These are phyloP conservation scores for Omphalea diandra DNA, from an alignment of 441 rosid species.

Conservation along the genomic window DNA sequence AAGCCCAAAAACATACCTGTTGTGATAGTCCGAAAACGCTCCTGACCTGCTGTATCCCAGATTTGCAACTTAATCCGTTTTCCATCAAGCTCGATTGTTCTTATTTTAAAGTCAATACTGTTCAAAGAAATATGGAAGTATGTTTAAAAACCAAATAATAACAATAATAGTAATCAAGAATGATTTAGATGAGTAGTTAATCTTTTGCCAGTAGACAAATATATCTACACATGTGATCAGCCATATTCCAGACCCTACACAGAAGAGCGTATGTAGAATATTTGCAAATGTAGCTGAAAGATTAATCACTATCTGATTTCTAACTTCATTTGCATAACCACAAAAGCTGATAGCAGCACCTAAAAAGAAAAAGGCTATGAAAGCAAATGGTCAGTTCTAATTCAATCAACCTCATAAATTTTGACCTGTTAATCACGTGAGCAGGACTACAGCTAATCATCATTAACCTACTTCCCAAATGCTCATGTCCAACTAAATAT, in stretches of 20 bases:
- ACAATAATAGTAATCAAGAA: not conserved
- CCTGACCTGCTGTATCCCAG: too few relatives aligned
- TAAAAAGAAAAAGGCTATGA: not conserved
- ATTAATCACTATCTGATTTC: not conserved
- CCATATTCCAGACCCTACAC: not conserved
- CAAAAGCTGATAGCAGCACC: too few relatives aligned
- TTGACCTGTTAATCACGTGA: constrained; percentile 5
- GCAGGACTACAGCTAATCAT: not conserved
- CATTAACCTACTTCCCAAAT: not conserved
- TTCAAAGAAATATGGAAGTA: not conserved
- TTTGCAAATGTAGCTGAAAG: not conserved
- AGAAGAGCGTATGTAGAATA: constrained; percentile 5
- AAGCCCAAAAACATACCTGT: constrained; percentile 53
- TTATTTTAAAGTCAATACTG: too few relatives aligned
- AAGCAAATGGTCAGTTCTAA: constrained; percentile 3
- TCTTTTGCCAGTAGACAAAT: not conserved
- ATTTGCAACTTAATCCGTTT: too few relatives aligned
- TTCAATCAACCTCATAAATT: constrained; percentile 3
- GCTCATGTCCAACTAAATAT: not conserved
- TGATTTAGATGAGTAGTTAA: not conserved
- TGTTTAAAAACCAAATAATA: not conserved
- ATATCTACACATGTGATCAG: not conserved
- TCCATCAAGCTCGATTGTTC: too few relatives aligned
- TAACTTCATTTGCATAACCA: not conserved
- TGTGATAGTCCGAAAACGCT: too few relatives aligned